These are phyloP conservation scores for Wickerhamiella infanticola DNA, from an alignment of 1,139 yeast species.

Conservation along the genomic window DNA sequence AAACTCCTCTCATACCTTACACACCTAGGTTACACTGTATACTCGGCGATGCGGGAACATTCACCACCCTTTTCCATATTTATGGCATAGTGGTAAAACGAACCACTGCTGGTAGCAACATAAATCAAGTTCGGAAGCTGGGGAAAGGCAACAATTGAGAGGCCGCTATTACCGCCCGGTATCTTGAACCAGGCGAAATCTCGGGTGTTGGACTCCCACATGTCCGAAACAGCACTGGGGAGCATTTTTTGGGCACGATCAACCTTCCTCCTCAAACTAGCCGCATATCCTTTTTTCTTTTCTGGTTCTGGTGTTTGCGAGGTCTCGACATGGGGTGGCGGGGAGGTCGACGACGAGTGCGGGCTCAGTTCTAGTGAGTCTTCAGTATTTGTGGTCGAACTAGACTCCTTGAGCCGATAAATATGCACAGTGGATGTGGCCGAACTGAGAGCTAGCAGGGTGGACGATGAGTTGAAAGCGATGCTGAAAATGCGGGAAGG, in stretches of 20 bases:
- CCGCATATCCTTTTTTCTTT: constrained; percentile 5
- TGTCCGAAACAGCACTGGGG: constrained; percentile 71
- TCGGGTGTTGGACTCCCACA: constrained; percentile 68
- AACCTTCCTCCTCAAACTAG: constrained; percentile 5
- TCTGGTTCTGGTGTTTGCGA: neutral
- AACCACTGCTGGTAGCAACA: constrained; percentile 81
- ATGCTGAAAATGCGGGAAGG: constrained; percentile 80
- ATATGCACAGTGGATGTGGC: constrained; percentile 91
- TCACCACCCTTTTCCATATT: constrained; percentile 91
- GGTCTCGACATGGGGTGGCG: constrained; percentile 7
- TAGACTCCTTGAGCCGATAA: constrained; percentile 33
- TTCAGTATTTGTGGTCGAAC: neutral
- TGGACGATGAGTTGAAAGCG: constrained; percentile 61
- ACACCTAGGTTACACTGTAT: constrained; percentile 23
- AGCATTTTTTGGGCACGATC: constrained; percentile 21
- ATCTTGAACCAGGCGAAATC: constrained; percentile 89
- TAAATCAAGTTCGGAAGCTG: constrained; percentile 46
- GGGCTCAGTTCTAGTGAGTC: constrained; percentile 3
- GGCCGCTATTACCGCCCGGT: constrained; percentile 34
- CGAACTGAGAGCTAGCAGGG: constrained; percentile 66
- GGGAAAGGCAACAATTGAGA: constrained; percentile 29
- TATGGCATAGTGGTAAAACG: constrained; percentile 67
- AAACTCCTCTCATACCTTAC: neutral
- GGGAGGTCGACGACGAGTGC: constrained; percentile 2
- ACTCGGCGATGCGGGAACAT: constrained; percentile 64